Percentiles rank a stretch among this genome's conserved stretches.
These are phyloP conservation scores for Asterophora lycoperdoides DNA, from an alignment of 768 basidiomycete genomes.

Conservation along the genomic window DNA sequence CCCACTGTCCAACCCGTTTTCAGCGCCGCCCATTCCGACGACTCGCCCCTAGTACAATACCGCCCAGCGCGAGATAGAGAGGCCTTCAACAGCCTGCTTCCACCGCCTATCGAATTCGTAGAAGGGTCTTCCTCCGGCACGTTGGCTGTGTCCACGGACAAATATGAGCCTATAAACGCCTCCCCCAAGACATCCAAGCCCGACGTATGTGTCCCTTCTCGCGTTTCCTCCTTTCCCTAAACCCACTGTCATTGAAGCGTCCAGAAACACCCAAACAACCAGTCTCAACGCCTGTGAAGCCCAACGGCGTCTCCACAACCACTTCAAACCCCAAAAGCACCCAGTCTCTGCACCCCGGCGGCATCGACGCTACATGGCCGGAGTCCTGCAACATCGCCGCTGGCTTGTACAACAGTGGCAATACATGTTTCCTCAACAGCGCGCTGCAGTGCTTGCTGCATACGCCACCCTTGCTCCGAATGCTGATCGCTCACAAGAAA, in stretches of 20 bases:
- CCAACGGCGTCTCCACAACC: constrained; percentile 17
- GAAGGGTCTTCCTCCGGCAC: constrained; percentile 81
- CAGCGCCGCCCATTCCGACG: constrained; percentile 46
- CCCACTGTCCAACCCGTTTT: constrained; percentile 44
- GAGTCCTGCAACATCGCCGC: constrained; percentile 39
- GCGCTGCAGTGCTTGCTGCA: constrained; percentile 91
- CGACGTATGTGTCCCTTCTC: constrained; percentile 38
- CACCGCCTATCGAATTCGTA: constrained; percentile 77
- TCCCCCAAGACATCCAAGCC: constrained; percentile 48
- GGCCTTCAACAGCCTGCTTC: constrained; percentile 72
- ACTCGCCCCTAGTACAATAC: constrained; percentile 45
- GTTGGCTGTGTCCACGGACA: constrained; percentile 66
- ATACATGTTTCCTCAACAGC: constrained; percentile 96
- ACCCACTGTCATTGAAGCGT: constrained; percentile 11
- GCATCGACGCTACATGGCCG: constrained; percentile 67
- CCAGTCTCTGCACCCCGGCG: constrained; percentile 42
- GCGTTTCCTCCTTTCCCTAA: neutral
- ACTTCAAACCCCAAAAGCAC: constrained; percentile 27
- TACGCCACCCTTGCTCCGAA: constrained; percentile 78
- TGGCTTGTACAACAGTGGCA: constrained; percentile 83
- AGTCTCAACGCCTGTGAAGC: constrained; percentile 17
- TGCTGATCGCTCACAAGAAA: constrained; percentile 49
- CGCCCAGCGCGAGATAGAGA: constrained; percentile 69
- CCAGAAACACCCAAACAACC: constrained; percentile 15
- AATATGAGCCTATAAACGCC: constrained; percentile 79